Evolutionary conservation across 2,329 filamentous ascomycete genomes (phyloP), one percentile per base, ranked within the genome.

Genomic region (Penicillium janthinellum): DNA sequence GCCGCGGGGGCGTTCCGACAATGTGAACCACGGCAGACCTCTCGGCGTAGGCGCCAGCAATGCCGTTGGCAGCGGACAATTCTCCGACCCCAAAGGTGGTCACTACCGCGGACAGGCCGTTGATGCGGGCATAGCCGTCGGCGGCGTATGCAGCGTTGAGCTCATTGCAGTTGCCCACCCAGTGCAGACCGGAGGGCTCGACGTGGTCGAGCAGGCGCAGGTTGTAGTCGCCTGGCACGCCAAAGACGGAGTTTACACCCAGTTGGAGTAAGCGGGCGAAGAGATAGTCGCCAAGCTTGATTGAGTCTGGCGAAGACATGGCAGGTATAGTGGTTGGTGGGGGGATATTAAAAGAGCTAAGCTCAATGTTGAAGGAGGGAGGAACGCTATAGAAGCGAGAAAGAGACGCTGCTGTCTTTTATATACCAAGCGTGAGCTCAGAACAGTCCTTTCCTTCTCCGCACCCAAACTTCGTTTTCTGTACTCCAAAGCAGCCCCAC

Each of bases 31-130:
- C 81, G 2, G 89, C 88, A 1, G 90, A 87, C 66, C 85, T 84
- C 74, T 92, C 90, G 1, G 88, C 88, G 75, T 85, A 91, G 45
- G 88, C 85, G n/a, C 90, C 90, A 2, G 89, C 89, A 56, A 91
- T 76, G 42, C 87, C 90, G 68, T 91, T 91, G 69, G 91, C 80
- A 51, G 89, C 88, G 2, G 88, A 91, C n/a, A 83, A 71, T 67
- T 84, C 82, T 8, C 81, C 90, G 4, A 92, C 89, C 54, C 90
- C 90, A 63, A 68, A 65, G 20, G 68, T 68, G 17, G 66, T 74
- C 4, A 75, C 63, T 17, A 73, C 34, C 0, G 72, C 71, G 4
- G 68, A 69, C n/a, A 67, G 28, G 2, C 69, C 72, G 20, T 72
- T 73, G 45, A 74, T 67, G 6, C 72, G 68, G 11, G 70, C 65